phyloP scores from a whole-genome alignment of 352 stramenopile genomes.

The Phytopythium delawarense region DNA sequence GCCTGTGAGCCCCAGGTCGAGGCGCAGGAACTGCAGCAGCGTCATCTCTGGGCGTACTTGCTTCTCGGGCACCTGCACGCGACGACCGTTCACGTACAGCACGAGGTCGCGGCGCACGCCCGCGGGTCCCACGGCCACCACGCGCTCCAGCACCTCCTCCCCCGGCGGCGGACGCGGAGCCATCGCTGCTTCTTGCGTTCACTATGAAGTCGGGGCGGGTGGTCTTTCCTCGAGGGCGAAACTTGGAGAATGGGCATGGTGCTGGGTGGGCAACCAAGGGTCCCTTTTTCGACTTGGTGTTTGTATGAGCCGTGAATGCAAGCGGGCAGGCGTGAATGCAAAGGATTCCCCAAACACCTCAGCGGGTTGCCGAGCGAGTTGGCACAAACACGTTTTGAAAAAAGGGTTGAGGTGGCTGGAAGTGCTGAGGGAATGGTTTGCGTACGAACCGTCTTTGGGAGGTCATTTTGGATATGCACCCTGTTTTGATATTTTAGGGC shows the following conservation, averaged over 20 bases:
- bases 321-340: not conserved
- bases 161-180: conserved; percentile 4
- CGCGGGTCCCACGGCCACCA: not conserved
- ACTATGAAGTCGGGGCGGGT: no score
- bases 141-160: conserved; percentile 1
- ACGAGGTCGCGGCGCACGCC: conserved; percentile 48
- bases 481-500: no score
- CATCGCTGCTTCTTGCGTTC: not conserved
- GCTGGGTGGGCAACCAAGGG: not conserved
- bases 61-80: conserved; percentile 40
- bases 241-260: not conserved
- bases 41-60: conserved; percentile 69
- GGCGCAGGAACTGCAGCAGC: conserved; percentile 81
- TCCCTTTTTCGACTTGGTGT: not conserved
- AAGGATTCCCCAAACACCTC: conserved; percentile 4
- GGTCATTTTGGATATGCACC: no score
- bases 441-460: no score
- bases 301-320: not conserved
- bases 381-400: not conserved
- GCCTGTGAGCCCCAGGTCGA: conserved; percentile 61
- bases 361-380: not conserved
- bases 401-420: not conserved
- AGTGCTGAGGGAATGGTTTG: no score
- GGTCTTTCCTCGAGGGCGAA: not conserved
- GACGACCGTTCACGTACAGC: conserved; percentile 74